phyloP scores from a whole-genome alignment of 75 land plant species.

The Sequoiadendron giganteum region DNA sequence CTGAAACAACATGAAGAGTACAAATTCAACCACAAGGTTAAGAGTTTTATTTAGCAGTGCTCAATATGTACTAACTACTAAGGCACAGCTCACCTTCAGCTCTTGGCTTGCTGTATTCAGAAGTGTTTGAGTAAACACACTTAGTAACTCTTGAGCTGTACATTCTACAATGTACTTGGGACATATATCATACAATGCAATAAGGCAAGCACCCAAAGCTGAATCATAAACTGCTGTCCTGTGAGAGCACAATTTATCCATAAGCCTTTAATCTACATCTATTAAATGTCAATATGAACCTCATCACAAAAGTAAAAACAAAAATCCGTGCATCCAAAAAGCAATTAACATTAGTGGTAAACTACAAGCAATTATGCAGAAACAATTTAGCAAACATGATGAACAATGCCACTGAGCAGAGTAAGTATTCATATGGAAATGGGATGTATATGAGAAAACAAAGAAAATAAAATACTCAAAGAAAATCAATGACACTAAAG shows the following conservation, averaged over 20 bases:
- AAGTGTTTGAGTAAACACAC: constrained; percentile 53
- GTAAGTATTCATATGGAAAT: not conserved
- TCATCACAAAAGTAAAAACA: not conserved
- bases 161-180: constrained; percentile 54
- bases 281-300: not conserved
- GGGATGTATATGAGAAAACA: not conserved
- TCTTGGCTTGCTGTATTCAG: constrained; percentile 61
- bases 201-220: constrained; percentile 75
- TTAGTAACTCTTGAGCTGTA: constrained; percentile 63
- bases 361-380: not conserved
- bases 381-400: not conserved
- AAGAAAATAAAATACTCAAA: not conserved
- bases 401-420: not conserved
- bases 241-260: constrained; percentile 17
- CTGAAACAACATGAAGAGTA: constrained; percentile 36
- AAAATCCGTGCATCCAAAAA: not conserved
- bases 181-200: constrained; percentile 49
- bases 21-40: not conserved
- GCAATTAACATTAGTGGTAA: not conserved
- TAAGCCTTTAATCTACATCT: not conserved
- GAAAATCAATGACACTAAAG: not conserved
- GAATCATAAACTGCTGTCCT: constrained; percentile 81
- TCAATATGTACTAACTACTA: not conserved
- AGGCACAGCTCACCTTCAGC: constrained; percentile 66
- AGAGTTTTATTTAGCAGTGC: not conserved